These are phyloP conservation scores for Clarireedia homoeocarpa DNA, from an alignment of 2,329 filamentous ascomycete genomes.

Conservation along the genomic window DNA sequence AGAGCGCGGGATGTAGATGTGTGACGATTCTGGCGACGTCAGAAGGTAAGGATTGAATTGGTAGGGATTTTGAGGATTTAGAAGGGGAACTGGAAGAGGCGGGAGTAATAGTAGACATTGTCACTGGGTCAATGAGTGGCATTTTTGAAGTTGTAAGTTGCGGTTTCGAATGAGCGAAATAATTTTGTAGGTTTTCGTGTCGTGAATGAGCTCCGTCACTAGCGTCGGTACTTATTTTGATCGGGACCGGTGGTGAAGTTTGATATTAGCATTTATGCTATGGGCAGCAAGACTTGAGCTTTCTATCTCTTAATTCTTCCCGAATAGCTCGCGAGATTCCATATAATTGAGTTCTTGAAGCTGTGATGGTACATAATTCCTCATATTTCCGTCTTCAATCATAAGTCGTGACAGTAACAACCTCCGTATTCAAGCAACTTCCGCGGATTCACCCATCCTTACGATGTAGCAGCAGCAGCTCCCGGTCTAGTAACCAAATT, in stretches of 20 bases:
- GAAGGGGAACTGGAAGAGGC: not conserved
- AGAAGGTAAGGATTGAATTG: slow-evolving; percentile 26
- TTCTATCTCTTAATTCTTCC: no score
- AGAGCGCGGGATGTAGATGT: slow-evolving; percentile 58
- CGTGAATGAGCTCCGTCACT: slow-evolving; percentile 2
- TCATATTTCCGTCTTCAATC: not conserved
- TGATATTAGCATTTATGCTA: not conserved
- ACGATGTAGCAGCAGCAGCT: not conserved
- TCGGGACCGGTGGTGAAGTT: not conserved
- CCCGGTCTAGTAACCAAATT: slow-evolving; percentile 56
- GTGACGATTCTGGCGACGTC: slow-evolving; percentile 45
- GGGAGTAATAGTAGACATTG: slow-evolving; percentile 22
- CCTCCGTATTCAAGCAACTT: not conserved
- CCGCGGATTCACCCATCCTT: not conserved
- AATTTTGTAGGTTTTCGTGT: not conserved
- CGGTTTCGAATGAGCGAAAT: not conserved
- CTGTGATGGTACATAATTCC: not conserved
- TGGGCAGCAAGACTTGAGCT: no score
- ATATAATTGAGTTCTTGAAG: not conserved
- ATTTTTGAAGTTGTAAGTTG: slow-evolving; percentile 12
- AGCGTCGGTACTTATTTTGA: slow-evolving; percentile 3
- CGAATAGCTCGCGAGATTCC: no score
- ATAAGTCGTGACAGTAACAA: not conserved
- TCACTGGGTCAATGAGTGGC: slow-evolving; percentile 27
- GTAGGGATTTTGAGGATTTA: slow-evolving; percentile 15